phyloP scores from a whole-genome alignment of 2,329 filamentous ascomycete genomes.

The Penicillium occitanis region DNA sequence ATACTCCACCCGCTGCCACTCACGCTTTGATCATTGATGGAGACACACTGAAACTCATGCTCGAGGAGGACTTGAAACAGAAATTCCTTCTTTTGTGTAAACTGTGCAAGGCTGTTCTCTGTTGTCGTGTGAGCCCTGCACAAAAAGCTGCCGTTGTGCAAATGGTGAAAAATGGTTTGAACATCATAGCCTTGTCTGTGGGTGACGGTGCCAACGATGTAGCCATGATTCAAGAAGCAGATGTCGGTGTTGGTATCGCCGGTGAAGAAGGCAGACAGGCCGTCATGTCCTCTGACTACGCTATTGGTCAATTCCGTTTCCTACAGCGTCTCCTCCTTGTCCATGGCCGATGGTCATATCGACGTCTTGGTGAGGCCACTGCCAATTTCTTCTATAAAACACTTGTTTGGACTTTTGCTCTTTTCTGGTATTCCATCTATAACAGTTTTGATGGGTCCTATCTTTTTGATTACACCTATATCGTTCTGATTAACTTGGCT shows the following conservation, averaged over 20 bases:
- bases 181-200: conserved; percentile 93
- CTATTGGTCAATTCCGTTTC: conserved; percentile 91
- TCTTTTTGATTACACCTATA: conserved; percentile 96
- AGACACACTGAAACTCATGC: conserved; percentile 83
- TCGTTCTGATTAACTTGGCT: conserved; percentile 91
- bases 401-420: conserved; percentile 92
- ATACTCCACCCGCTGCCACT: conserved; percentile 80
- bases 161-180: conserved; percentile 91
- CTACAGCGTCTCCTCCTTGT: conserved; percentile 81
- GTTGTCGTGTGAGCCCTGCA: conserved; percentile 93
- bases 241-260: conserved; percentile 94
- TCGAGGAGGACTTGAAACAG: conserved; percentile 78
- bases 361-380: conserved; percentile 85
- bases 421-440: conserved; percentile 98
- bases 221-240: conserved; percentile 95
- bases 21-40: conserved; percentile 95
- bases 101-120: conserved; percentile 92
- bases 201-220: conserved; percentile 95
- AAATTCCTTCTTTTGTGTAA: conserved; percentile 96
- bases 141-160: conserved; percentile 97
- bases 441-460: conserved; percentile 96
- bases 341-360: conserved; percentile 95
- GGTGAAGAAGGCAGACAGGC: conserved; percentile 90
- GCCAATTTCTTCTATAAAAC: conserved; percentile 99
- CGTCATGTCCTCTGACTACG: conserved; percentile 94